These are phyloP conservation scores for Eimeria brunetti DNA, from an alignment of 169 alveolate species.

Conservation along the genomic window DNA sequence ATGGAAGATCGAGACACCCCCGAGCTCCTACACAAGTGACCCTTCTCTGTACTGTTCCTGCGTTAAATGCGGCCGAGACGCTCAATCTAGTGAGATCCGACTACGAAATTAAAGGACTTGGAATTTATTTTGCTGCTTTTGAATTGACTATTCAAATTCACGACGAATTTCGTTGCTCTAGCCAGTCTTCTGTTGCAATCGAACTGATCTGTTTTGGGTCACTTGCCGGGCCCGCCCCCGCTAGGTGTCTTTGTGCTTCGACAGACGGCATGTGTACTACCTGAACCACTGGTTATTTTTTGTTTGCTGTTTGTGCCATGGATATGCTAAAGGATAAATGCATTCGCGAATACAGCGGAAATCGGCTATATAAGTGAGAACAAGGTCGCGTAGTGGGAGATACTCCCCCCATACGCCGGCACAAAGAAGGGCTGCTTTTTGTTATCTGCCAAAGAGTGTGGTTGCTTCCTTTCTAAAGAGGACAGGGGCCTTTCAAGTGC, in stretches of 20 bases:
- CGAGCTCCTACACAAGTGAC: no score
- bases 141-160: background rate
- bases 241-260: no score
- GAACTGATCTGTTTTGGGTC: no score
- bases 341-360: no score
- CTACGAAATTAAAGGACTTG: background rate
- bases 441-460: background rate
- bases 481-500: background rate
- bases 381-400: background rate
- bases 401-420: background rate
- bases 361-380: background rate
- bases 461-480: background rate
- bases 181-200: background rate
- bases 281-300: background rate
- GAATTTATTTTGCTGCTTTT: background rate
- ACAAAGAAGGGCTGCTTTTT: background rate
- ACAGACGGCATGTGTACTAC: background rate
- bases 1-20: no score
- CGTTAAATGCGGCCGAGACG: background rate
- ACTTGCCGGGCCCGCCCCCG: no score
- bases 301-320: background rate
- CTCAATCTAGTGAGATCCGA: background rate
- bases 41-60: no score
- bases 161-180: no score
- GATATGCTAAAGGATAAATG: background rate